Percentiles rank a stretch among this genome's conserved stretches.
Evolutionary conservation across 768 basidiomycete genomes (phyloP).

Genomic region (Lactarius indigo): DNA sequence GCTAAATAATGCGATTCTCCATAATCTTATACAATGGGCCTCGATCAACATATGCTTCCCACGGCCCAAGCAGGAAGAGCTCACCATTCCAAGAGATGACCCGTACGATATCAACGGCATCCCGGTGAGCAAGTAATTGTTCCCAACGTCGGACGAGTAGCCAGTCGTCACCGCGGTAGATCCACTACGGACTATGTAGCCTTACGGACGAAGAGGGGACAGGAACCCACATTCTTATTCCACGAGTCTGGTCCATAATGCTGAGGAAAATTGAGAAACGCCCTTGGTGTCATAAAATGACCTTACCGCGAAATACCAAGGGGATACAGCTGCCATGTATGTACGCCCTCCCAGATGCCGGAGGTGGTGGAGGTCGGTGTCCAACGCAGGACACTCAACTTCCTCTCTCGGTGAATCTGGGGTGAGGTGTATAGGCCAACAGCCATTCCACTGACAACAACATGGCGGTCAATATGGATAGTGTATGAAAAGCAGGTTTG

Average conservation of each 20-base stretch:
- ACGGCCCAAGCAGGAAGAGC: background rate
- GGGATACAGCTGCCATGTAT: conserved; percentile 59
- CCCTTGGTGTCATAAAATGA: background rate
- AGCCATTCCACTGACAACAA: conserved; percentile 32
- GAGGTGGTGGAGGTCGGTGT: conserved; percentile 55
- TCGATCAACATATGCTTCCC: conserved; percentile 23
- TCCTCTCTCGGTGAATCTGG: conserved; percentile 30
- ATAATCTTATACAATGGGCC: conserved; percentile 37
- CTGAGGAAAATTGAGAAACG: conserved; percentile 9
- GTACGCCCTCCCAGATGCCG: conserved; percentile 38
- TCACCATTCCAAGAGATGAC: conserved; percentile 62
- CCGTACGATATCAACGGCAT: conserved; percentile 60
- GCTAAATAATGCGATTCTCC: conserved; percentile 72
- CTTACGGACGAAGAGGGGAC: background rate
- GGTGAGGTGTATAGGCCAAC: conserved; percentile 43
- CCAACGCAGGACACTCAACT: conserved; percentile 28
- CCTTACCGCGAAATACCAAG: conserved; percentile 69
- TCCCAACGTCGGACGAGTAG: conserved; percentile 70
- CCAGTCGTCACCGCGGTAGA: conserved; percentile 67
- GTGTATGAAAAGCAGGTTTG: background rate
- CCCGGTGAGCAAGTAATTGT: conserved; percentile 49
- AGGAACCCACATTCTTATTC: conserved; percentile 65
- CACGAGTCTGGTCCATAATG: conserved; percentile 69
- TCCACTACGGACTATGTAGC: conserved; percentile 41
- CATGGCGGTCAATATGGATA: conserved; percentile 17